Percentiles rank a stretch among this genome's conserved stretches.
Conservation (phyloP, 2,329 filamentous ascomycete genomes). For the Exserohilum rostratum region DNA sequence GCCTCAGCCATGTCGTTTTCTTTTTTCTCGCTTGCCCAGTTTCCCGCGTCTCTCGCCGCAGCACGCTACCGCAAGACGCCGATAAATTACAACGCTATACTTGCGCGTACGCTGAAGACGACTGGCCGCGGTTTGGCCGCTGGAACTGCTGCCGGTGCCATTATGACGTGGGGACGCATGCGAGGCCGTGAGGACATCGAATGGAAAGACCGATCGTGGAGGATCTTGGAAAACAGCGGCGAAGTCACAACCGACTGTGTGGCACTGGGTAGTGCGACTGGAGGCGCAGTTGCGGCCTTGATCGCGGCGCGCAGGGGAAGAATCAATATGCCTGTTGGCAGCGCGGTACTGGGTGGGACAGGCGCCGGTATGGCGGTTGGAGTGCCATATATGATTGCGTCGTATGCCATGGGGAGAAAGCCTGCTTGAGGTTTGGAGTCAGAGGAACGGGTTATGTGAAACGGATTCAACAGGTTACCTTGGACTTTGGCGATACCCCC, state of each 20-base stretch:
- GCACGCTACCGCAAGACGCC: constrained; percentile 30
- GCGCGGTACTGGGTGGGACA: constrained; percentile 52
- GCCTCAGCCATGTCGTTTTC: constrained; percentile 62
- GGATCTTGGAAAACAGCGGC: constrained; percentile 60
- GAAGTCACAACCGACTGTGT: constrained; percentile 65
- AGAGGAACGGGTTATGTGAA: neutral
- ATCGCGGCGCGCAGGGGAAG: constrained; percentile 38
- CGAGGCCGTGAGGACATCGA: constrained; percentile 63
- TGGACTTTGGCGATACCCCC: no score
- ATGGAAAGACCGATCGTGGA: constrained; percentile 69
- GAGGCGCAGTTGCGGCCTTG: constrained; percentile 42
- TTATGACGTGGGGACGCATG: constrained; percentile 60
- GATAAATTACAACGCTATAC: constrained; percentile 30
- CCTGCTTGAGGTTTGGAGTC: constrained; percentile 5
- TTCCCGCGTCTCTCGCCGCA: constrained; percentile 37
- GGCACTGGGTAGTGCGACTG: constrained; percentile 55
- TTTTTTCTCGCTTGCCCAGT: constrained; percentile 53
- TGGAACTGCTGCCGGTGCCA: constrained; percentile 53
- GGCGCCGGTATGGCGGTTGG: constrained; percentile 59
- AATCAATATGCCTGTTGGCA: constrained; percentile 40
- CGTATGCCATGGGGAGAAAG: constrained; percentile 24
- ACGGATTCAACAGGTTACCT: neutral
- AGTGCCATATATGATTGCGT: constrained; percentile 50
- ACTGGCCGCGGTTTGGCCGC: constrained; percentile 55
- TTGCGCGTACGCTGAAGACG: constrained; percentile 52